These are phyloP conservation scores for Neurospora sp. DNA, from an alignment of 495 filamentous ascomycete genomes.

Conservation along the genomic window DNA sequence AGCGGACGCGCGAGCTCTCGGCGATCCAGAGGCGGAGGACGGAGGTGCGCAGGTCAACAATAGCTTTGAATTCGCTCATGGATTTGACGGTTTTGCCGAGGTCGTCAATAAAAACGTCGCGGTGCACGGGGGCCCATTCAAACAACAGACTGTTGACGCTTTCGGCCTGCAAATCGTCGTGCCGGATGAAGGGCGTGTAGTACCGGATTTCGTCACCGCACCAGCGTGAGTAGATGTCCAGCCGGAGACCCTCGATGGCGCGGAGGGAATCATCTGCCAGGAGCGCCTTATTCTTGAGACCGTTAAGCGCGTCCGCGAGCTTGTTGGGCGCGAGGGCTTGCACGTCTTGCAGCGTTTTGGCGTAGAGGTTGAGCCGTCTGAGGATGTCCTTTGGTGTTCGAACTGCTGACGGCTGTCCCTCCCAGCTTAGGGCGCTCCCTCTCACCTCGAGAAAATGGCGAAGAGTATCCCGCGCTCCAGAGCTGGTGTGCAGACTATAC, in stretches of 20 bases:
- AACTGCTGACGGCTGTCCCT: slow-evolving; percentile 19
- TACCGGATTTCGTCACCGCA: slow-evolving; percentile 72
- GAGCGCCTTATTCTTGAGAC: slow-evolving; percentile 58
- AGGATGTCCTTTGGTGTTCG: slow-evolving; percentile 40
- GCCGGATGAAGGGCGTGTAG: slow-evolving; percentile 83
- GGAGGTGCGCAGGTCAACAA: slow-evolving; percentile 58
- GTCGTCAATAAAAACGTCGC: slow-evolving; percentile 50
- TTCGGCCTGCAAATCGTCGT: slow-evolving; percentile 62
- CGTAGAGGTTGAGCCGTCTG: slow-evolving; percentile 58
- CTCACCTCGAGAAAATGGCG: slow-evolving; percentile 72
- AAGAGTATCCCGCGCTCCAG: slow-evolving; percentile 70
- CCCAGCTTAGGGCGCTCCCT: slow-evolving; percentile 46
- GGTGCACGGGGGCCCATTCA: slow-evolving; percentile 65
- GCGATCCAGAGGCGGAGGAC: slow-evolving; percentile 67
- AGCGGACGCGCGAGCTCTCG: slow-evolving; percentile 36
- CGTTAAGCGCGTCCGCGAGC: slow-evolving; percentile 58
- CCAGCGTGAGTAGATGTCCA: slow-evolving; percentile 78
- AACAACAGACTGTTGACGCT: slow-evolving; percentile 57
- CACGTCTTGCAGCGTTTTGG: slow-evolving; percentile 65
- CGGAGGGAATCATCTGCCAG: slow-evolving; percentile 58
- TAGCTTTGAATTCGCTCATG: slow-evolving; percentile 50
- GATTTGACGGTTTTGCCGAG: slow-evolving; percentile 44
- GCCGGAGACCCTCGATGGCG: slow-evolving; percentile 54
- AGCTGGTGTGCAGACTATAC: slow-evolving; percentile 73
- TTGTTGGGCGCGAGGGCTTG: slow-evolving; percentile 62